Base-by-base conservation (phyloP, 2,329 filamentous ascomycete species). In the Colletotrichum spaethianum region DNA sequence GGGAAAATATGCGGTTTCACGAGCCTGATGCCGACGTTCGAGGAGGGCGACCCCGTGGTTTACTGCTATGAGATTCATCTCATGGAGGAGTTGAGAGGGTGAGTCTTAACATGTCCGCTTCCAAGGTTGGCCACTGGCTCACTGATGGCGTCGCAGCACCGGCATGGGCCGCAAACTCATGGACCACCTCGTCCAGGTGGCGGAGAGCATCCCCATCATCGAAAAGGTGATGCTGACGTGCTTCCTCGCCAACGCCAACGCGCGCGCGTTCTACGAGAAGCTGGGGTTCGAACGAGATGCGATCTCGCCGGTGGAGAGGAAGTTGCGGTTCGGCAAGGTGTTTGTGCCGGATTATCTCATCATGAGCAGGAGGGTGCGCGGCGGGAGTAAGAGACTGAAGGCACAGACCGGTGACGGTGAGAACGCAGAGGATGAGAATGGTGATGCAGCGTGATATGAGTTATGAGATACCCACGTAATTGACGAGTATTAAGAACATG, bases 11-110 rank as follows among this genome's bases (percentile, higher is more conserved):
- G 81, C 23, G 90, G 86, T 5, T 93, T 93, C 76, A 85, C 88
- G 1, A 93, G 91, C n/a, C 84, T 93, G 77, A 92, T 93, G 91
- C 87, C 92, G n/a, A 92, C 91, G 2, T 89, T 89, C 76, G 92
- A 94, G 77, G 89, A 91, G 73, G 86, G 86, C 1, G 82, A 89
- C 70, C 85, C 90, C 0, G 93, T 95, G 2, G 78, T 94, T 26
- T 96, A 95, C 80, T 92, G 93, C 79, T 96, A 95, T 79, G 93
- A 96, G 81, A 90, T 96, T 44, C 93, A 96, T 77, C 86, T 95
- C 3, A 81, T 84, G 46, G 81, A 85, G 1, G 81, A 84, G 1
- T 79, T 93, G 5, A 88, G 89, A 75, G 86, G 91, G 83, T 89
- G 79, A 73, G 82, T 81, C 9, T 18, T 28, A 2, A 14, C 20